Base-by-base conservation (phyloP, 2,329 filamentous ascomycete species). In the Eutypa lata region DNA sequence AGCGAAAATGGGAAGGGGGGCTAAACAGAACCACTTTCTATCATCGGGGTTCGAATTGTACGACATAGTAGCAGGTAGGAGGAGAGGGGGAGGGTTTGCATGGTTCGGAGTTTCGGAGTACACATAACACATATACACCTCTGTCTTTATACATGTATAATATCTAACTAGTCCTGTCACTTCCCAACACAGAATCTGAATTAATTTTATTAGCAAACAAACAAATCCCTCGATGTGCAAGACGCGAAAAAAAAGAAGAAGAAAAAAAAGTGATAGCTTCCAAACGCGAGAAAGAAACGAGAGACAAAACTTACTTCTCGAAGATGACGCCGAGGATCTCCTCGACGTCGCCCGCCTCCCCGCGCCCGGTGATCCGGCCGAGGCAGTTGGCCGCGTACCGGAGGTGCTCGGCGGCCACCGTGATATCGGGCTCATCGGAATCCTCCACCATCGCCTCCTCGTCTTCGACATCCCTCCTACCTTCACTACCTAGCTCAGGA, bases 301-400 rank as follows among this genome's bases (percentile, higher is more conserved):
- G 44, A 42, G 48, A 51, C 35, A 49, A 40, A 35, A 82, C 83
- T 78, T 75, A 96, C 90, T 96, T 97, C 71, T 97, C 93, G 74
- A 99, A 99, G 3, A 99, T 92, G 21, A 99, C 92, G 0, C 94
- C 94, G 44, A 99, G 74, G 7, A 99, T 90, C 67, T 97, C 94
- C 68, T 99, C 93, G 16, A 97, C 91, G 70, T 97, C 93, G 2
- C 91, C 90, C 40, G 82, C 83, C 62, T 91, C 90, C 1, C 91
- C 92, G 51, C 84, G 84, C 1, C 94, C 94, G 1, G 91, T 97
- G 62, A 97, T 96, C 53, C 86, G 84, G 2, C 91, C 88, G n/a
- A 97, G 77, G 57, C 84, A 87, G 49, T 87, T 83, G 1, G 90
- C 91, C 13, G 91, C 92, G 59, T 83, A 84, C 43, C 94, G 86